Base-by-base conservation (phyloP, 1,284 basidiomycete species). In the Ceratobasidium sp. region DNA sequence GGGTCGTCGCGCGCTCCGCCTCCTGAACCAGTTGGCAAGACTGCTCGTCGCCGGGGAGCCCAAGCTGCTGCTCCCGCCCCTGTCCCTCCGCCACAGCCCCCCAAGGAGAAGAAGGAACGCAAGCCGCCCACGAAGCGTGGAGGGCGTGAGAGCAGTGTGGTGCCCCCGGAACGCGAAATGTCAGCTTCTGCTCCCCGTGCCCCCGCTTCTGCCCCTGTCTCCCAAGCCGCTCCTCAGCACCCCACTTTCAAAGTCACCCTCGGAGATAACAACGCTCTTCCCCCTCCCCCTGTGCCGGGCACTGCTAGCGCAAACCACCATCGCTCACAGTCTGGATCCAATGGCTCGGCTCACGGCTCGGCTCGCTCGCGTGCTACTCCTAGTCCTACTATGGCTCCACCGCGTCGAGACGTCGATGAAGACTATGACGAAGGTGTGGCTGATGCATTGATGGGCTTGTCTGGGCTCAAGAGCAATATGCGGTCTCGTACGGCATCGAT, bases 381-480 rank as follows among this genome's bases (percentile, higher is more conserved):
- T 85, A 88, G 74, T 88, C 87, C 80, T 83, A 56, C 47, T 27
- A 54, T 62, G 27, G 68, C 53, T 7, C 82, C 83, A 19, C 87
- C 87, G 6, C 79, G 83, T 14, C 81, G 90, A 14, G 78, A 83
- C 1, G 82, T 92, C 16, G 90, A 93, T 73, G 91, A 93, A 72
- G 87, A 93, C 73, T 92, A 92, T 71, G 90, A 92, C 71, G 90
- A 90, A 74, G 86, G 85, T 64, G 86, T 86, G 2, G 73, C 68
- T 1, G 89, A 89, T 72, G 82, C 87, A 0, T 78, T 93, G 42
- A 87, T 93, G 75, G 84, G 81, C 11, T 79, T 89, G 21, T 79
- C 83, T n/a, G 60, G 50, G 27, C 39, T 25, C 41, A 67, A 67
- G 39, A n/a, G 52, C 44, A 21, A 29, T 7, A 70, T 71, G 9